phyloP scores from a whole-genome alignment of 257 asterid species.

The Petrea volubilis region DNA sequence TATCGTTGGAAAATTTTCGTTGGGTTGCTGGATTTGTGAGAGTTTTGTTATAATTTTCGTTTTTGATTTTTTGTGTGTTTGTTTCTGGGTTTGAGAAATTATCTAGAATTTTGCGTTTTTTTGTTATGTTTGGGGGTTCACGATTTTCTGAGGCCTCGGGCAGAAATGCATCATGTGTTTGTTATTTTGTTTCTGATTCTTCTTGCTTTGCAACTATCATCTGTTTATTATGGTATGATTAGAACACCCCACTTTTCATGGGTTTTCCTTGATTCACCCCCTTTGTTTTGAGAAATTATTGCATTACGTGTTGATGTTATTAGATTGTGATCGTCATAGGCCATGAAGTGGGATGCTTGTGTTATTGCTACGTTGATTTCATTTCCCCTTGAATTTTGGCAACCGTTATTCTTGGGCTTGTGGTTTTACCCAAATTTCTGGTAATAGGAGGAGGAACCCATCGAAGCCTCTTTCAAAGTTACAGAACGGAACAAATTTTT shows the following conservation, averaged over 20 bases:
- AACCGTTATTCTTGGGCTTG: background rate
- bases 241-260: background rate
- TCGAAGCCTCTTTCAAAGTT: background rate
- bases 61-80: background rate
- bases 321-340: slow-evolving; percentile 1
- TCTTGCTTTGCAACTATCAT: background rate
- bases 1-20: slow-evolving; percentile 5
- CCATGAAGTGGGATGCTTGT: slow-evolving; percentile 16
- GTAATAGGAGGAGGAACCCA: background rate
- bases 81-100: slow-evolving; percentile 1
- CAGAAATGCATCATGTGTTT: slow-evolving; percentile 12
- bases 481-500: background rate
- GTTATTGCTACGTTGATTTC: background rate
- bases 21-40: slow-evolving; percentile 18
- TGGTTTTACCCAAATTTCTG: background rate
- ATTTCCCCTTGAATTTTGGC: background rate
- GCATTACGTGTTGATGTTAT: background rate
- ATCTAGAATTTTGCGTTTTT: background rate
- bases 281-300: background rate
- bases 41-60: background rate
- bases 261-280: background rate
- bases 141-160: slow-evolving; percentile 16
- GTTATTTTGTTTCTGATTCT: background rate
- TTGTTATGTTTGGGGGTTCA: background rate
- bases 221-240: background rate